Base-by-base conservation (phyloP, 768 basidiomycete genomes). In the Chalciporus sphaerocephalus region DNA sequence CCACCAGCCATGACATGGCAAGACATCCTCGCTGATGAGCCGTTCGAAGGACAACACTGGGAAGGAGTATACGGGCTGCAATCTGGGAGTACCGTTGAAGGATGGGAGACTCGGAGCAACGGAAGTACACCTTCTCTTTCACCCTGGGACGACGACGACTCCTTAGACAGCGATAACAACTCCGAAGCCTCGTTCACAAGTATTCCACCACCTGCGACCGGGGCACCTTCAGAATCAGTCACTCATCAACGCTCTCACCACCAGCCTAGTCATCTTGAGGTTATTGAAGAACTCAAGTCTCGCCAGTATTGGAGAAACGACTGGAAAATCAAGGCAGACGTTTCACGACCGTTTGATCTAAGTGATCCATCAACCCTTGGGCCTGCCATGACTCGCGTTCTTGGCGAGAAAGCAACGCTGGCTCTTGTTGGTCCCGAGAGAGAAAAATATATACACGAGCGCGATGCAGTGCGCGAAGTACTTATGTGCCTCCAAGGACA, bases 21-120 rank as follows among this genome's bases (percentile, higher is more conserved):
- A 48, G 74, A 80, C n/a, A 91, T 92, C 40, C 73, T 92, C 13
- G 76, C 76, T 1, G 88, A 89, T 55, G 89, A 91, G 46, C 87
- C 88, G 4, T 86, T 88, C 50, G 85, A 91, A 62, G 90, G 86
- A 13, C 81, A 91, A 50, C 89, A 91, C 56, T 91, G 88, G 88
- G 78, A 87, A 57, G 85, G 85, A 1, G 77, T 78, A n/a, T 79
- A 78, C 49, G 82, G 73, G 7, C 60, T 73, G 20, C 75, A 76
- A 22, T 61, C 71, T n/a, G 76, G 80, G 22, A 69, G 66, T 45
- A 72, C 70, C 1, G 60, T 71, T 6, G 68, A 72, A 38, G 65
- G 70, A 25, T 70, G 72, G 60, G 72, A 74, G 36, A 66, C 65
- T 34, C 69, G 69, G 42, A 78, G 75, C 30, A 74, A 68, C 49